Base-by-base conservation (phyloP, 163 green algal species). In the Volvox carteri region DNA sequence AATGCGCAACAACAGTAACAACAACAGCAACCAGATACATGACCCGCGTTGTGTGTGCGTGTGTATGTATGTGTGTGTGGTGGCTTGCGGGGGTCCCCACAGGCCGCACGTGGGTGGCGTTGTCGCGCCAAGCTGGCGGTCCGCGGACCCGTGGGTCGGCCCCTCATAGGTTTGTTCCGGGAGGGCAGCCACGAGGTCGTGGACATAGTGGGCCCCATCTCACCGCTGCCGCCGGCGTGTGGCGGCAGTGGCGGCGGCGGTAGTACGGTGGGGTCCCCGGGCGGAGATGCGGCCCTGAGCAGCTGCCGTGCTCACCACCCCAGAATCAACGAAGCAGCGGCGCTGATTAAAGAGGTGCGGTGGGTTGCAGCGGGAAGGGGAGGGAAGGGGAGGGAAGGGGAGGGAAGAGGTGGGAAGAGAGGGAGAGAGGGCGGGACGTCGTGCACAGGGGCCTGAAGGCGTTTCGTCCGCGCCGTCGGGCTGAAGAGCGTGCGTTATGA, bases 81-180 rank as follows among this genome's bases (percentile, higher is more conserved):
- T n/a, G n/a, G n/a, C n/a, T n/a, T n/a, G n/a, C n/a, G n/a, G n/a
- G n/a, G n/a, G n/a, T n/a, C n/a, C n/a, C n/a, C n/a, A n/a, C 39
- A 90, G 84, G 23, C 83, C 25, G 23, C 83, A 0, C 89, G 84
- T 44, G 78, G 78, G 50, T 92, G 90, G 86, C 72, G 86, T 11
- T 92, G 90, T 41, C 39, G 90, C 25, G 90, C 90, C 78, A 91
- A 92, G 68, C 84, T 92, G 52, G 89, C 90, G 25, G 90, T 91
- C 35, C 78, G 85, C 30, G 86, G 86, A 56, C 50, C 37, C 52
- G 50, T 65, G 41, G 90, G 79, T 46, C 84, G 70, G 21, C 90
- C 86, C 0, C 39, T 56, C 37, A 30, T 92, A 41, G 89, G 89
- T 33, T 76, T 92, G 84, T 92, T 91, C 44, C 58, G 74, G 2